phyloP scores from a whole-genome alignment of 148 eudicot species.

The Camellia japonica region DNA sequence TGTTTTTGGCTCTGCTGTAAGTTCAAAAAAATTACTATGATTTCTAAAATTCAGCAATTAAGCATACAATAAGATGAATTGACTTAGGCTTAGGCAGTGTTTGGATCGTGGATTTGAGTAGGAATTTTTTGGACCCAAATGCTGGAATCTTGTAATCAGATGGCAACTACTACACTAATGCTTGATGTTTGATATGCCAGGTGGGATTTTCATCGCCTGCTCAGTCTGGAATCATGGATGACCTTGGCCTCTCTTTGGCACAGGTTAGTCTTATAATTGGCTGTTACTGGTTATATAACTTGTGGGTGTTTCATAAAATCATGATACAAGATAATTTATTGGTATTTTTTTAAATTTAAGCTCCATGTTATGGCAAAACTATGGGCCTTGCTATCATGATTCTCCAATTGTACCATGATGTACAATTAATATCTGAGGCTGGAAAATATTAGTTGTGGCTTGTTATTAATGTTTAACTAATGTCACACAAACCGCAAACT shows the following conservation, averaged over 20 bases:
- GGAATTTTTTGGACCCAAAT: no score
- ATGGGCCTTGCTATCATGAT: no score
- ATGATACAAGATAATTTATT: background rate
- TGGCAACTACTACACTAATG: no score
- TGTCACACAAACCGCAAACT: background rate
- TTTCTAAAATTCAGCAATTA: no score
- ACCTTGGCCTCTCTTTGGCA: constrained; percentile 68
- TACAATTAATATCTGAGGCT: background rate
- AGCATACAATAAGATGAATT: no score
- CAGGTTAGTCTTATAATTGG: constrained; percentile 34
- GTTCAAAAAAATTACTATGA: constrained; percentile 12
- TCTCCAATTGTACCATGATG: background rate
- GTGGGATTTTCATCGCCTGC: constrained; percentile 90
- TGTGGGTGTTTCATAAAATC: no score
- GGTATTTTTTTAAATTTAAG: background rate
- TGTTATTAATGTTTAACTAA: background rate
- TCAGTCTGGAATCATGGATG: constrained; percentile 71
- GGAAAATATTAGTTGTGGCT: background rate
- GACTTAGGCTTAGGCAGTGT: no score
- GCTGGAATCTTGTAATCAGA: no score
- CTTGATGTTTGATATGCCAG: constrained; percentile 41
- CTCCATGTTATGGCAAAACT: no score
- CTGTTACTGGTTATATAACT: no score
- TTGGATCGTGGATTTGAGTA: no score
- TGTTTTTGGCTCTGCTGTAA: constrained; percentile 79